Evolutionary conservation across 371 early-diverging fungal species (phyloP).

Genomic region (Rhizopus sp.): DNA sequence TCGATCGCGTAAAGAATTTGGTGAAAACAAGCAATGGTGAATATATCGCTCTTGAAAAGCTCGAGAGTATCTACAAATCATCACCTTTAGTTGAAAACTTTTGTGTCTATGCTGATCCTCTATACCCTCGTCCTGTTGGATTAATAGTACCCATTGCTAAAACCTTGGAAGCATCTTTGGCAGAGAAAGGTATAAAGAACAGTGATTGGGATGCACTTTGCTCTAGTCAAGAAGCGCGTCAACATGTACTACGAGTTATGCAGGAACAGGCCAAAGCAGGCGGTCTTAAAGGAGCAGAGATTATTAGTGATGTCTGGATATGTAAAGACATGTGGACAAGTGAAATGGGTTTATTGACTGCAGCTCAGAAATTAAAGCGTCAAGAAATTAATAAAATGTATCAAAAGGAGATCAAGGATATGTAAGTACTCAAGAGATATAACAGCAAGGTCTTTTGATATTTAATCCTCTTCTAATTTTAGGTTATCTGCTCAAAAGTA

Average conservation of each 20-base stretch:
- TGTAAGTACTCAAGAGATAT: conserved; percentile 45
- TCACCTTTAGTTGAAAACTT: conserved; percentile 77
- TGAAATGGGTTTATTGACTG: conserved; percentile 81
- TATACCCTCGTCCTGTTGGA: conserved; percentile 68
- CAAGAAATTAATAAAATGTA: conserved; percentile 67
- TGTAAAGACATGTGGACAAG: conserved; percentile 85
- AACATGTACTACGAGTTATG: conserved; percentile 18
- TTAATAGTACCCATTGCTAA: conserved; percentile 69
- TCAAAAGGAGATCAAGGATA: conserved; percentile 55
- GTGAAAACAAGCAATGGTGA: conserved; percentile 91
- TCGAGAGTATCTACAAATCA: conserved; percentile 92
- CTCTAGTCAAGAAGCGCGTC: conserved; percentile 17
- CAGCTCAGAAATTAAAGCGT: conserved; percentile 92
- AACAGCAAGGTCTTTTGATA: background rate
- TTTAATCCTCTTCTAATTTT: background rate
- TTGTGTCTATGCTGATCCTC: conserved; percentile 84
- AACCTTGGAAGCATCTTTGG: conserved; percentile 32
- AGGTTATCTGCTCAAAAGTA: conserved; percentile 2
- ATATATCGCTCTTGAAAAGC: conserved; percentile 96
- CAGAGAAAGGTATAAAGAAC: conserved; percentile 26
- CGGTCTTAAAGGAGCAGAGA: conserved; percentile 76
- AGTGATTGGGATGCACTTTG: conserved; percentile 39
- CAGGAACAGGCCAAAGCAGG: conserved; percentile 33
- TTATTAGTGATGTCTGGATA: conserved; percentile 69
- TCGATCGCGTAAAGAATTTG: conserved; percentile 83